A percentile compares a stretch with the other conserved stretches of the same genome.
Conservation (phyloP, 2,329 filamentous ascomycete genomes). For the Trichoderma sp. region DNA sequence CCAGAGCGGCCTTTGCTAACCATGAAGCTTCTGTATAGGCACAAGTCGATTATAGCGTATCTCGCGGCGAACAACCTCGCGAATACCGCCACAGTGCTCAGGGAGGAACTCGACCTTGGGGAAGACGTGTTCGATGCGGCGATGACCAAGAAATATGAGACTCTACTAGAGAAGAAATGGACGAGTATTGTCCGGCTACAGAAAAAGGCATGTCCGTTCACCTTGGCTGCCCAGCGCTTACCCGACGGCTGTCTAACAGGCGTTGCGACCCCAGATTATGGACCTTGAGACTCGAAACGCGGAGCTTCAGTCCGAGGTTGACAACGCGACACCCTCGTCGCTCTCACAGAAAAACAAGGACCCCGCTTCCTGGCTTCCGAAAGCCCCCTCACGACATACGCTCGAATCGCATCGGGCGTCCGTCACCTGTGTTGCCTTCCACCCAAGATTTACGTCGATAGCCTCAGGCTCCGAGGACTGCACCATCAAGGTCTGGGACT, state of each 20-base stretch:
- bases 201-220: conserved; percentile 65
- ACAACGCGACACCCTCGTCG: conserved; percentile 73
- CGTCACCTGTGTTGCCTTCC: conserved; percentile 89
- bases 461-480: conserved; percentile 92
- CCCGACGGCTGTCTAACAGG: conserved; percentile 19
- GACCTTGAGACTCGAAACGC: conserved; percentile 77
- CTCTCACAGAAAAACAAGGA: conserved; percentile 79
- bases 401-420: conserved; percentile 78
- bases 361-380: conserved; percentile 81
- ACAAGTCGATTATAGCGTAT: conserved; percentile 93
- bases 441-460: conserved; percentile 85
- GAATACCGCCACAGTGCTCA: conserved; percentile 66
- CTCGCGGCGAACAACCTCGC: conserved; percentile 70
- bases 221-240: conserved; percentile 18
- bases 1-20: conserved; percentile 15
- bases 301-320: conserved; percentile 75
- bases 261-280: conserved; percentile 64
- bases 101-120: conserved; percentile 72
- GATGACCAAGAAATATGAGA: conserved; percentile 91
- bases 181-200: conserved; percentile 91
- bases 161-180: conserved; percentile 96
- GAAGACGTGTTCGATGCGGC: conserved; percentile 70
- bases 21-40: conserved; percentile 47
- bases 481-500: conserved; percentile 97
- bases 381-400: conserved; percentile 73